Conservation (phyloP, 208 protist genomes). For the Acanthamoeba healyi region DNA sequence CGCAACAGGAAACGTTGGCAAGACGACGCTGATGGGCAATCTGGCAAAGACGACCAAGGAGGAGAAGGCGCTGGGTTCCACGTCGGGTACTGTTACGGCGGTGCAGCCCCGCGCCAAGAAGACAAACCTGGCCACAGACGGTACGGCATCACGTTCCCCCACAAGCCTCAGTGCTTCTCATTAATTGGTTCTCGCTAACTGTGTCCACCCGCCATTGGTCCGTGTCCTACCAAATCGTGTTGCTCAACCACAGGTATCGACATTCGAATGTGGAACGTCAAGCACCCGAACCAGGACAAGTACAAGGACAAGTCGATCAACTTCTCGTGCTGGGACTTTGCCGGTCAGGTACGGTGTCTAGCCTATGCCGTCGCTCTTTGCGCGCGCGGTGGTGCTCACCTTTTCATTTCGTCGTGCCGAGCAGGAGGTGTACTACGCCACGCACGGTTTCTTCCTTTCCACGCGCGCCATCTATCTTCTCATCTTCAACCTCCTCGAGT, state of each 20-base stretch:
- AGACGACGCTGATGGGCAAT: constrained; percentile 70
- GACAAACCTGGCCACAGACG: constrained; percentile 65
- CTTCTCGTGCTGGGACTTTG: constrained; percentile 78
- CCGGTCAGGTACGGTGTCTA: constrained; percentile 48
- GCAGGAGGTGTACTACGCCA: constrained; percentile 77
- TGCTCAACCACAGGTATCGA: constrained; percentile 26
- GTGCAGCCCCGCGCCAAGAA: constrained; percentile 39
- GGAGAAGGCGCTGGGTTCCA: background rate
- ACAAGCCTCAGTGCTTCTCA: background rate
- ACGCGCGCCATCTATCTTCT: constrained; percentile 67
- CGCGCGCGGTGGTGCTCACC: background rate
- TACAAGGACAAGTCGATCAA: constrained; percentile 72
- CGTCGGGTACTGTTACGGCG: background rate
- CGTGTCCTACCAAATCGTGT: background rate
- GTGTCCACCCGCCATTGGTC: background rate
- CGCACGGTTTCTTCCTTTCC: constrained; percentile 74
- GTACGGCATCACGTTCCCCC: background rate
- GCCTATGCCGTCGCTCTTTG: background rate
- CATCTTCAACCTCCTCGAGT: constrained; percentile 72
- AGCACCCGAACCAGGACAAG: constrained; percentile 71
- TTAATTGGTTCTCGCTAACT: background rate
- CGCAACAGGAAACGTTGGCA: constrained; percentile 69
- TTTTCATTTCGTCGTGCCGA: background rate
- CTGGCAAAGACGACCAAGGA: background rate
- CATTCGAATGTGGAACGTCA: constrained; percentile 70